Base-by-base conservation (phyloP, 768 basidiomycete genomes). In the Vishniacozyma victoriae region DNA sequence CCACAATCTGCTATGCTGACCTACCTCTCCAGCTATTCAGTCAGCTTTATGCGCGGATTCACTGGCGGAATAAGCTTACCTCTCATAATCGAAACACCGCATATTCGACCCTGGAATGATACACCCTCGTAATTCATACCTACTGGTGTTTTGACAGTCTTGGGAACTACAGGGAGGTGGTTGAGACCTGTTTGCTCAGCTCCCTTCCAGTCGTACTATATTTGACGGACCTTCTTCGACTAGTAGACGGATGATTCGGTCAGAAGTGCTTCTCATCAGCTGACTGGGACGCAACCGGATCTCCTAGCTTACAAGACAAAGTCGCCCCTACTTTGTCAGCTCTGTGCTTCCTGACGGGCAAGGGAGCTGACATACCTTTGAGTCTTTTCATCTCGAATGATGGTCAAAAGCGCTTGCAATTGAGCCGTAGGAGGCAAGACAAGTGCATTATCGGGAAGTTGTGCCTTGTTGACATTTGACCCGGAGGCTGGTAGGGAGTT, bases 31-130 rank as follows among this genome's bases (percentile, higher is more conserved):
- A 40, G 68, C 70, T 60, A 45, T 25, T 44, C 37, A 5, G 9
- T 2, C 20, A 43, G 14, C 23, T 11, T 22, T 5, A 43, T 41
- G 3, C n/a, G 11, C 27, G 18, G 29, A 29, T 23, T n/a, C n/a
- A n/a, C 4, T 5, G 4, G 31, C 29, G 41, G 9, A 26, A 13
- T 43, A 61, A 84, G 85, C 82, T 93, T 89, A 56, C 93, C 93
- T 14, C 93, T 79, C 62, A 96, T 78, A 63, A 96, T 96, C 4
- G 88, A 91, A 19, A 96, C 91, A 14, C 91, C 91, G 63, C 91
- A 93, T 54, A 96, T 93, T 75, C 89, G 88, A 5, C 93, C 93
- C 64, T 93, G 85, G 64, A 99, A 99, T 0, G 88, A 85, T 1
- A 96, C 89, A 15, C 93, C 93, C 48, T 87, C 80, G 69, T 92